Conservation (phyloP, 2,329 filamentous ascomycete genomes). For the Stachybotrys echinatus region DNA sequence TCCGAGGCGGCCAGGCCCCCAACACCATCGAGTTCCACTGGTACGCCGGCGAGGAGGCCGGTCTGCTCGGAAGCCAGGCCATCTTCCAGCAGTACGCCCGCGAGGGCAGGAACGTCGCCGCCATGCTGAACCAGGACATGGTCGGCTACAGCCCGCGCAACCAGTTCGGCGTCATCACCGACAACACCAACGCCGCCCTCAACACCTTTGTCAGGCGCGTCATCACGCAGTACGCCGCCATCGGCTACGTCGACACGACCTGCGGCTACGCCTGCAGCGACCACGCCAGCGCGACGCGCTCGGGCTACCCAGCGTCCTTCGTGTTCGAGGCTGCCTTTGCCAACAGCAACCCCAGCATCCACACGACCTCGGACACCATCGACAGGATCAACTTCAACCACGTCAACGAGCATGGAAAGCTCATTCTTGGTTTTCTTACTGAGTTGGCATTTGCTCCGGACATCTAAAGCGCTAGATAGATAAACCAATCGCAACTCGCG, state of each 20-base stretch:
- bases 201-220: constrained; percentile 32
- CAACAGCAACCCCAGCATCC: constrained; percentile 63
- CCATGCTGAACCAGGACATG: constrained; percentile 41
- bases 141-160: constrained; percentile 30
- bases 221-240: constrained; percentile 27
- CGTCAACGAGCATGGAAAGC: constrained; percentile 57
- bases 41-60: constrained; percentile 80
- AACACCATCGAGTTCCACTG: constrained; percentile 84
- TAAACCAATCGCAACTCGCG: too few relatives aligned
- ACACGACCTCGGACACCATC: constrained; percentile 67
- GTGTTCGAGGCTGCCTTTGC: constrained; percentile 58
- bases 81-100: constrained; percentile 32
- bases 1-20: constrained; percentile 53
- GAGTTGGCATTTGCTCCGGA: constrained; percentile 46
- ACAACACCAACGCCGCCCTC: constrained; percentile 29
- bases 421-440: constrained; percentile 41
- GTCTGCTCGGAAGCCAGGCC: constrained; percentile 66
- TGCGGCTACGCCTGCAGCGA: constrained; percentile 61
- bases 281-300: constrained; percentile 56
- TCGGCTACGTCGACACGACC: constrained; percentile 39
- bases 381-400: constrained; percentile 63
- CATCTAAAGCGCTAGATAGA: not conserved
- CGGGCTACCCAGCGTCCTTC: constrained; percentile 61
- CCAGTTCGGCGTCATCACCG: constrained; percentile 32
- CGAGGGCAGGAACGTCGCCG: constrained; percentile 25